phyloP scores from a whole-genome alignment of 2,329 filamentous ascomycete species.

The Anisogramma anomala region DNA sequence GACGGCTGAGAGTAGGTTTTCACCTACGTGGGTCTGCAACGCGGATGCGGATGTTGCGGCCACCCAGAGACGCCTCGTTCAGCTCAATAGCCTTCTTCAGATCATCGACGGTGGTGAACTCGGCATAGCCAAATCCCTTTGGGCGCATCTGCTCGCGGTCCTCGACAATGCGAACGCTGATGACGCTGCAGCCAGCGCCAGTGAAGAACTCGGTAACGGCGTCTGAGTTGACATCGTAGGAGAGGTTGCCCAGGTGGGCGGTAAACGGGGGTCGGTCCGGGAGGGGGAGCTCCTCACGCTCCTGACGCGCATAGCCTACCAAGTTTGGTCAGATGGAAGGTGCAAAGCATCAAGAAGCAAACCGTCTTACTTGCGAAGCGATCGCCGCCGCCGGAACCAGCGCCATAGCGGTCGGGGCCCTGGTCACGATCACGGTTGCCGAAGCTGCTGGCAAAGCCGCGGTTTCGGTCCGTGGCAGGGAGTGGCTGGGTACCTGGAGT shows the following conservation, averaged over 20 bases:
- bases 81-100: slow-evolving; percentile 81
- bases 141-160: slow-evolving; percentile 88
- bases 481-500: slow-evolving; percentile 45
- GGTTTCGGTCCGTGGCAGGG: slow-evolving; percentile 36
- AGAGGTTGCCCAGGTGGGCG: slow-evolving; percentile 90
- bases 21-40: slow-evolving; percentile 95
- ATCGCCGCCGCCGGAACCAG: slow-evolving; percentile 17
- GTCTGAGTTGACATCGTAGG: slow-evolving; percentile 79
- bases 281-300: slow-evolving; percentile 70
- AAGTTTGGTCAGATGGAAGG: slow-evolving; percentile 2
- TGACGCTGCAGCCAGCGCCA: slow-evolving; percentile 60
- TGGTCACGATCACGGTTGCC: slow-evolving; percentile 21
- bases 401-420: slow-evolving; percentile 21
- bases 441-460: slow-evolving; percentile 21
- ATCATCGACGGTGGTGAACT: slow-evolving; percentile 79
- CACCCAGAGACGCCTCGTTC: slow-evolving; percentile 73
- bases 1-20: no score
- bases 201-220: slow-evolving; percentile 76
- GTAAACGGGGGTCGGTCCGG: slow-evolving; percentile 91
- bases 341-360: neutral
- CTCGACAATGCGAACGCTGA: slow-evolving; percentile 90
- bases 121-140: slow-evolving; percentile 97
- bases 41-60: slow-evolving; percentile 82
- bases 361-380: slow-evolving; percentile 15
- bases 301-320: slow-evolving; percentile 38